These are phyloP conservation scores for Warburgia ugandensis DNA, from an alignment of 164 flowering plant genomes.

Conservation along the genomic window DNA sequence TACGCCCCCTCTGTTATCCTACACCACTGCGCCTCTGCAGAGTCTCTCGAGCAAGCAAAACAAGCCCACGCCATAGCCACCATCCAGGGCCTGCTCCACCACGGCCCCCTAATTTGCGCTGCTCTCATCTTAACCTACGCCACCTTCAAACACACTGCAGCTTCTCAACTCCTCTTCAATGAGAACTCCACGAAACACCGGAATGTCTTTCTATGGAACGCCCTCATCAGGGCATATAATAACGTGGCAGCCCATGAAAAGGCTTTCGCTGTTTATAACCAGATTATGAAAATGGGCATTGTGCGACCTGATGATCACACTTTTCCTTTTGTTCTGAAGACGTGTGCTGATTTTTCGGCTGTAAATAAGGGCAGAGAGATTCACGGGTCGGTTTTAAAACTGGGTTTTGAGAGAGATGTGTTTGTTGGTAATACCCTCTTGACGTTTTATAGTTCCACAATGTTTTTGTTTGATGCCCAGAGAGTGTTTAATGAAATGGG, in stretches of 20 bases:
- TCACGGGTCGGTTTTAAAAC: slow-evolving; percentile 8
- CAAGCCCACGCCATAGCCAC: slow-evolving; percentile 11
- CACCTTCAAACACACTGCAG: slow-evolving; percentile 3
- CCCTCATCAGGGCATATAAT: slow-evolving; percentile 12
- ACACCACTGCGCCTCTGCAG: neutral
- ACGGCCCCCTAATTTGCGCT: slow-evolving; percentile 5
- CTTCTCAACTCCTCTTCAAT: slow-evolving; percentile 12
- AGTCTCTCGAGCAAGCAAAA: slow-evolving; percentile 8
- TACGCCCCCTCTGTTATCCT: slow-evolving; percentile 4
- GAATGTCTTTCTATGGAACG: slow-evolving; percentile 9
- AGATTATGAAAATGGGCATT: neutral
- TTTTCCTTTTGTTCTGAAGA: slow-evolving; percentile 17
- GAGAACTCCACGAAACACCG: slow-evolving; percentile 1
- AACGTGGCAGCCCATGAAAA: neutral
- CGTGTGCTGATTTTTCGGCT: slow-evolving; percentile 6
- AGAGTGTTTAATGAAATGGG: slow-evolving; percentile 16
- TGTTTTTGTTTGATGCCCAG: neutral
- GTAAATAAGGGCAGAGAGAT: slow-evolving; percentile 12
- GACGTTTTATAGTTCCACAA: slow-evolving; percentile 3
- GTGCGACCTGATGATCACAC: slow-evolving; percentile 14
- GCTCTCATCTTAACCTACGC: slow-evolving; percentile 11
- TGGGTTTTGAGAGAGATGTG: slow-evolving; percentile 12
- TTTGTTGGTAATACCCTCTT: slow-evolving; percentile 15
- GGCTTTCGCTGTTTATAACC: slow-evolving; percentile 7
- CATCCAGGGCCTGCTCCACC: slow-evolving; percentile 6